These are phyloP conservation scores for Tetraselmis chui DNA, from an alignment of 139 green algal genomes.

Conservation along the genomic window DNA sequence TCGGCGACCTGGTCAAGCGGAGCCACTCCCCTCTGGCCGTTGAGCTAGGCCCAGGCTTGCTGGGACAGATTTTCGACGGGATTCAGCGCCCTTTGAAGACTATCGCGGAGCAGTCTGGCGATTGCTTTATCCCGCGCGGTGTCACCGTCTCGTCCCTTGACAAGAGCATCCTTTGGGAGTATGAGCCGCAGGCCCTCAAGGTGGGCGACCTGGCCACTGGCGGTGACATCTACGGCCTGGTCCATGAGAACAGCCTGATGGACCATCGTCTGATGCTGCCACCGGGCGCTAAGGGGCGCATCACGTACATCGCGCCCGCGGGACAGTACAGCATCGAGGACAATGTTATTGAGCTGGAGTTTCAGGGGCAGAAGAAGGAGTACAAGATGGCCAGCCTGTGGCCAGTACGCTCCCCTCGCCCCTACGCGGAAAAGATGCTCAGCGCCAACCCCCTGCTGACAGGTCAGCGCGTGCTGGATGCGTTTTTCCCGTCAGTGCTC, in stretches of 20 bases:
- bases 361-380: constrained; percentile 86
- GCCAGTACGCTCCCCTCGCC: constrained; percentile 89
- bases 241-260: constrained; percentile 93
- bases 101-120: constrained; percentile 72
- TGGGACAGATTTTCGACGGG: constrained; percentile 98
- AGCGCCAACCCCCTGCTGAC: constrained; percentile 96
- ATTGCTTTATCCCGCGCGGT: constrained; percentile 95
- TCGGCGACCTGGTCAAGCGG: constrained; percentile 2
- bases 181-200: constrained; percentile 80
- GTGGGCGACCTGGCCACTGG: constrained; percentile 86
- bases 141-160: constrained; percentile 90
- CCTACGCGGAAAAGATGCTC: constrained; percentile 89
- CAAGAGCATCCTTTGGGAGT: constrained; percentile 80
- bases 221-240: constrained; percentile 91
- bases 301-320: constrained; percentile 86
- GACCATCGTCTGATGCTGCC: constrained; percentile 90
- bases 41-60: constrained; percentile 91
- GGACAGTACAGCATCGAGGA: constrained; percentile 87
- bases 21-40: constrained; percentile 75
- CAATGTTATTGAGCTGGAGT: constrained; percentile 96
- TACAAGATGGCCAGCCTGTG: constrained; percentile 96
- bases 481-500: constrained; percentile 94
- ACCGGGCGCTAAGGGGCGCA: constrained; percentile 69
- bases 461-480: constrained; percentile 94
- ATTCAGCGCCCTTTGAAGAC: constrained; percentile 95